These are phyloP conservation scores for Plantago elongata DNA, from an alignment of 257 asterid genomes.

Conservation along the genomic window DNA sequence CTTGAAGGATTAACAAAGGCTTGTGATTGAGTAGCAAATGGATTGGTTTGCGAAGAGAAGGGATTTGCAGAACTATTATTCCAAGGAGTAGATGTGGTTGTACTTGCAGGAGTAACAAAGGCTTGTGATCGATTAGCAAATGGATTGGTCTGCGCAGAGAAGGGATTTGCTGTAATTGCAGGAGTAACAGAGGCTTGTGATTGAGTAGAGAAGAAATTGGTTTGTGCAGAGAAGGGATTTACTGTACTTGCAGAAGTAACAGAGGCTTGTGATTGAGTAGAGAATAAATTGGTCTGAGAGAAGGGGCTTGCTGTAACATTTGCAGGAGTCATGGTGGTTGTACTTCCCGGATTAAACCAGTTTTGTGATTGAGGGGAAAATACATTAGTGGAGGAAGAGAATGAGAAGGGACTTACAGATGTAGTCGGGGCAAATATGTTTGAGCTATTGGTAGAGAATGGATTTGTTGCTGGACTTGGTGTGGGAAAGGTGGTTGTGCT, in stretches of 20 bases:
- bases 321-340: conserved; percentile 5
- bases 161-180: conserved; percentile 11
- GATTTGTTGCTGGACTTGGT: background rate
- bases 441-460: background rate
- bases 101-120: background rate
- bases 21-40: background rate
- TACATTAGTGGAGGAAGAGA: background rate
- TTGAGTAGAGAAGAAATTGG: conserved; percentile 5
- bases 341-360: conserved; percentile 10
- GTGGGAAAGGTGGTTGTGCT: background rate
- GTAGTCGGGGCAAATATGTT: background rate
- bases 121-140: conserved; percentile 15
- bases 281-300: background rate
- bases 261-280: background rate
- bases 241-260: background rate
- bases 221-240: background rate
- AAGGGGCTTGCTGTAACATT: conserved; percentile 1
- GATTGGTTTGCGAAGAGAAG: background rate
- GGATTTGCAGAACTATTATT: background rate
- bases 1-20: conserved; percentile 11
- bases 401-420: background rate
- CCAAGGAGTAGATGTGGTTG: background rate
- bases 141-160: conserved; percentile 4
- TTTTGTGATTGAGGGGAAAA: background rate
- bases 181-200: conserved; percentile 10